Percentiles rank a stretch among this genome's conserved stretches.
phyloP scores from a whole-genome alignment of 805 yeast species.

The Nakazawaea pomicola region DNA sequence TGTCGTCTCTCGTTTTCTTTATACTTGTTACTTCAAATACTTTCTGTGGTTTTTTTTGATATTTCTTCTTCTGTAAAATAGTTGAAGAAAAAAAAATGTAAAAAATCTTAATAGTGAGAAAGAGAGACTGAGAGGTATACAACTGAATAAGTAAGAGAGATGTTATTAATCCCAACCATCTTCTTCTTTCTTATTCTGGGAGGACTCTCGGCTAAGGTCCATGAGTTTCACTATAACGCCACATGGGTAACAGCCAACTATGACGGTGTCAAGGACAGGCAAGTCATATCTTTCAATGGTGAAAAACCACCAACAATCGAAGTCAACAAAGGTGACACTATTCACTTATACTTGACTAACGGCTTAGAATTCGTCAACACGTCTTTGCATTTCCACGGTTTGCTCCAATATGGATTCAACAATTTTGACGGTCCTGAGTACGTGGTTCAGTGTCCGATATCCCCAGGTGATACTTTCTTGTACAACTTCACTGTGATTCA shows the following conservation, averaged over 20 bases:
- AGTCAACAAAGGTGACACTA: constrained; percentile 58
- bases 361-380: constrained; percentile 51
- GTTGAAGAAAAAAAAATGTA: too few species aligned
- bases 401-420: constrained; percentile 56
- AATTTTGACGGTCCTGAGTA: constrained; percentile 78
- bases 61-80: neutral
- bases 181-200: neutral
- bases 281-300: constrained; percentile 62
- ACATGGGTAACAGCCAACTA: constrained; percentile 62
- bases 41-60: neutral
- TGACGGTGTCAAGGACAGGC: constrained; percentile 53
- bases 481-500: constrained; percentile 73
- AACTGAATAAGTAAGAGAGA: too few species aligned
- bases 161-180: neutral
- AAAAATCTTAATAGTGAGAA: too few species aligned
- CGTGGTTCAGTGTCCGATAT: constrained; percentile 78
- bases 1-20: too few species aligned
- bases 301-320: constrained; percentile 74
- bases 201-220: constrained; percentile 32
- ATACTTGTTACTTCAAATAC: neutral
- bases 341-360: constrained; percentile 56
- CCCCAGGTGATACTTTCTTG: constrained; percentile 58
- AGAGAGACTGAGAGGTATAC: too few species aligned
- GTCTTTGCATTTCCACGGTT: constrained; percentile 75
- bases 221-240: constrained; percentile 51